Conservation (phyloP, 2,329 filamentous ascomycete species). For the Volutella citrinella region DNA sequence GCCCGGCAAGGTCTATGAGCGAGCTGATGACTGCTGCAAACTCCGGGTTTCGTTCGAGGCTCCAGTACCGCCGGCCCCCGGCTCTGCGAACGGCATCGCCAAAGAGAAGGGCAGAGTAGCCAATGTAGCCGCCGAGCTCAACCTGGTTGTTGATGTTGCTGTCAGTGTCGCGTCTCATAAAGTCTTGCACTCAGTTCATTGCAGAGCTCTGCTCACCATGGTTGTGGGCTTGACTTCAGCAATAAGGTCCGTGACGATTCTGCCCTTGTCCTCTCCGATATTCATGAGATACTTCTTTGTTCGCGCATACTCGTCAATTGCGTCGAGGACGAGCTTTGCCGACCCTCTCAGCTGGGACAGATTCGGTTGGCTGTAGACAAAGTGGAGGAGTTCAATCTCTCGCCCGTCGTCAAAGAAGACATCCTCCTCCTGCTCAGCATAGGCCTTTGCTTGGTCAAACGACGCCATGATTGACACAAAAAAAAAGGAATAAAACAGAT, state of each 20-base stretch:
- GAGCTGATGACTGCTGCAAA: constrained; percentile 68
- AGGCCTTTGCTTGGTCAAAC: constrained; percentile 39
- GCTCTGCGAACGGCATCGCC: constrained; percentile 61
- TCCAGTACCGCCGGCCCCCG: constrained; percentile 66
- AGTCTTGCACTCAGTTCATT: too few species aligned
- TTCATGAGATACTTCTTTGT: constrained; percentile 76
- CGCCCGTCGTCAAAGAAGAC: constrained; percentile 65
- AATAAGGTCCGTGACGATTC: constrained; percentile 68
- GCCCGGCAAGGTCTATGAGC: constrained; percentile 70
- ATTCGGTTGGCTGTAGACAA: constrained; percentile 60
- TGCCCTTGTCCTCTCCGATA: constrained; percentile 71
- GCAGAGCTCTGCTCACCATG: too few species aligned
- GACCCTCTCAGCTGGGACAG: constrained; percentile 62
- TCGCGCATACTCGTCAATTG: constrained; percentile 63
- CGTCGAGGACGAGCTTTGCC: constrained; percentile 60
- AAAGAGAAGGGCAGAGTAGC: constrained; percentile 78
- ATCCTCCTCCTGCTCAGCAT: constrained; percentile 37
- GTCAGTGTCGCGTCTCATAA: too few species aligned
- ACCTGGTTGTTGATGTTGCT: constrained; percentile 46
- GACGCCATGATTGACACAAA: constrained; percentile 23
- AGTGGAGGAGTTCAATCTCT: constrained; percentile 70
- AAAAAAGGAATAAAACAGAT: too few species aligned
- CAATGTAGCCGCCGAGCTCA: constrained; percentile 77
- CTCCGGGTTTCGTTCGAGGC: constrained; percentile 69
- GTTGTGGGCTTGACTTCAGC: constrained; percentile 60